phyloP scores from a whole-genome alignment of 306 rosid species.

The Castanea crenata region DNA sequence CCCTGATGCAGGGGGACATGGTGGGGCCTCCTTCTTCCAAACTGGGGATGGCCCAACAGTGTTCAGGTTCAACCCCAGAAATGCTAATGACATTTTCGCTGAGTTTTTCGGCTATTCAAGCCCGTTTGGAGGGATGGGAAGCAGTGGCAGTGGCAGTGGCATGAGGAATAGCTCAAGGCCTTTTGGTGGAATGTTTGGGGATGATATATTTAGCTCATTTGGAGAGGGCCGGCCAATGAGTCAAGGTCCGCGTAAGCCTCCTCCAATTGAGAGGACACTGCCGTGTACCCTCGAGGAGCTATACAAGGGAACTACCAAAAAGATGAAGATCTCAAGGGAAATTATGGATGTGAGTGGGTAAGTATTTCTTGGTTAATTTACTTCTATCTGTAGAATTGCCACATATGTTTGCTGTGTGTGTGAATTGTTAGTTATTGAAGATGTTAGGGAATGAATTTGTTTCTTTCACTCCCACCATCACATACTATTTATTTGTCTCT shows the following conservation, averaged over 20 bases:
- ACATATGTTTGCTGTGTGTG: background rate
- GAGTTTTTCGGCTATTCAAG: conserved; percentile 79
- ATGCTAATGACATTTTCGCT: conserved; percentile 62
- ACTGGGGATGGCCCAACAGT: conserved; percentile 66
- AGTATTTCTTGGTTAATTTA: conserved; percentile 14
- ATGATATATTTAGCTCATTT: conserved; percentile 60
- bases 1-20: conserved; percentile 53
- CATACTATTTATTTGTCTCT: background rate
- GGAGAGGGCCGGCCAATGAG: conserved; percentile 61
- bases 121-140: conserved; percentile 73
- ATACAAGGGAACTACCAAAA: conserved; percentile 73
- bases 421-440: background rate
- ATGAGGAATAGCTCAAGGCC: conserved; percentile 53
- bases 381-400: background rate
- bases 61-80: conserved; percentile 80
- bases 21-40: conserved; percentile 71
- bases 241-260: conserved; percentile 66
- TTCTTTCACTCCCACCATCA: background rate
- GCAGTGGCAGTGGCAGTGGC: conserved; percentile 30
- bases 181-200: conserved; percentile 75
- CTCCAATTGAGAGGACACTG: conserved; percentile 56
- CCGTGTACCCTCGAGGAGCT: conserved; percentile 86
- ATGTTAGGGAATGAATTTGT: background rate
- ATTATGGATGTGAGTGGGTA: conserved; percentile 86
- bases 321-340: conserved; percentile 81